Percentiles rank a stretch among this genome's conserved stretches.
phyloP scores from a whole-genome alignment of 257 asterid genomes.

The Jacaranda copaia region DNA sequence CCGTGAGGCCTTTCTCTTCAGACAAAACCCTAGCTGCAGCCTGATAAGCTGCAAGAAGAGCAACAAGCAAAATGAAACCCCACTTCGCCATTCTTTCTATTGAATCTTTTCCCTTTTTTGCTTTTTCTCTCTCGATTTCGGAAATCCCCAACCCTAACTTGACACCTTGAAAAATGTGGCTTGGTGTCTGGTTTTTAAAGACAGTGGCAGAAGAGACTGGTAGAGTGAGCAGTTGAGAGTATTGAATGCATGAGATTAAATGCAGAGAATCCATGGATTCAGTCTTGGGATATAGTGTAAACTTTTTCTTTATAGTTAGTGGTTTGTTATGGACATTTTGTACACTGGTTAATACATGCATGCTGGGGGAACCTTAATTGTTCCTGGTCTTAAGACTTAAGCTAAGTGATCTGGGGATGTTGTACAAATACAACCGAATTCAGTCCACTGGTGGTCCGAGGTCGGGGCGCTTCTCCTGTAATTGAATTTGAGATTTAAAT shows the following conservation, averaged over 20 bases:
- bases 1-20: slow-evolving; percentile 35
- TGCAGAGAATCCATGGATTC: not conserved
- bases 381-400: too few species aligned
- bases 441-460: too few species aligned
- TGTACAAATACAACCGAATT: too few species aligned
- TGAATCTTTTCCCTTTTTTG: not conserved
- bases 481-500: too few species aligned
- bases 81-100: slow-evolving; percentile 47
- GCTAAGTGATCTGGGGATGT: too few species aligned
- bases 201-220: not conserved
- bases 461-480: too few species aligned
- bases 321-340: not conserved
- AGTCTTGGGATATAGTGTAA: not conserved
- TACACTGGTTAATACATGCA: not conserved
- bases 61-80: slow-evolving; percentile 41
- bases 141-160: not conserved
- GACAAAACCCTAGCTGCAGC: slow-evolving; percentile 52
- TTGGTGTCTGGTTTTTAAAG: slow-evolving; percentile 27
- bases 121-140: not conserved
- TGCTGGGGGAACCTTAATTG: too few species aligned
- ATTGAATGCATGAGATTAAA: slow-evolving; percentile 33
- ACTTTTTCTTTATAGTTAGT: not conserved
- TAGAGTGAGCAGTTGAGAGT: slow-evolving; percentile 35
- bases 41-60: slow-evolving; percentile 39
- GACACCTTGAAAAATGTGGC: slow-evolving; percentile 16